Evolutionary conservation across 73 alveolate genomes (phyloP).

Genomic region (Stentor roeselii): DNA sequence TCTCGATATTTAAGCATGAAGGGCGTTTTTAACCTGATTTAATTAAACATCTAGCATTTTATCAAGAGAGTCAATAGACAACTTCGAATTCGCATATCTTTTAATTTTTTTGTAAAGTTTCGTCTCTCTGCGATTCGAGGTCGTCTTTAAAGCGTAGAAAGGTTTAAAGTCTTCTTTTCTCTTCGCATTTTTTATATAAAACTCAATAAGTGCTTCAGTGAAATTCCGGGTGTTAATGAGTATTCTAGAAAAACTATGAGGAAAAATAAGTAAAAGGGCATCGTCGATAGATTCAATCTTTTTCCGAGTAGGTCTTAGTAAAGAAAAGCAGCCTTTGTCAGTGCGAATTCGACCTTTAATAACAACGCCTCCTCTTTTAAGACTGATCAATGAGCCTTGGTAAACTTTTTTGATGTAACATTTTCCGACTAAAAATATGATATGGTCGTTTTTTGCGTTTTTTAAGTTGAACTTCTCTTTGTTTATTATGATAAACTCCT

Average conservation of each 20-base stretch:
- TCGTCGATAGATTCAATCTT: not conserved
- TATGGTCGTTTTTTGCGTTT: slow-evolving; percentile 12
- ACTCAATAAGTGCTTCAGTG: not conserved
- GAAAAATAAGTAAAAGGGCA: not conserved
- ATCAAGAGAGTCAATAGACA: not conserved
- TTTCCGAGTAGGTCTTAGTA: slow-evolving; percentile 2
- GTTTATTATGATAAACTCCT: not conserved
- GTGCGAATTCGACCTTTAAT: not conserved
- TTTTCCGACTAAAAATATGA: not conserved
- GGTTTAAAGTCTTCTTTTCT: not conserved
- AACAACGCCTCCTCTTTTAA: slow-evolving; percentile 19
- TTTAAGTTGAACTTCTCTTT: not conserved
- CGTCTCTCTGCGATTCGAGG: not conserved
- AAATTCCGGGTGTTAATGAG: not conserved
- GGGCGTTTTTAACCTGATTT: too few species aligned
- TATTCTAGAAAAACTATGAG: not conserved
- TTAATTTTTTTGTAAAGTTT: too few species aligned
- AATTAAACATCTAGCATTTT: not conserved
- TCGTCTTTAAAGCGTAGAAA: not conserved
- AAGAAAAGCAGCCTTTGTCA: slow-evolving; percentile 2
- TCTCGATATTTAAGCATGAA: too few species aligned
- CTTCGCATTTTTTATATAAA: not conserved
- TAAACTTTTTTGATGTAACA: not conserved
- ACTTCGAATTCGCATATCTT: not conserved
- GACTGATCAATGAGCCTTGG: slow-evolving; percentile 3